These are phyloP conservation scores for Ophiobolus disseminans DNA, from an alignment of 2,329 filamentous ascomycete species.

Conservation along the genomic window DNA sequence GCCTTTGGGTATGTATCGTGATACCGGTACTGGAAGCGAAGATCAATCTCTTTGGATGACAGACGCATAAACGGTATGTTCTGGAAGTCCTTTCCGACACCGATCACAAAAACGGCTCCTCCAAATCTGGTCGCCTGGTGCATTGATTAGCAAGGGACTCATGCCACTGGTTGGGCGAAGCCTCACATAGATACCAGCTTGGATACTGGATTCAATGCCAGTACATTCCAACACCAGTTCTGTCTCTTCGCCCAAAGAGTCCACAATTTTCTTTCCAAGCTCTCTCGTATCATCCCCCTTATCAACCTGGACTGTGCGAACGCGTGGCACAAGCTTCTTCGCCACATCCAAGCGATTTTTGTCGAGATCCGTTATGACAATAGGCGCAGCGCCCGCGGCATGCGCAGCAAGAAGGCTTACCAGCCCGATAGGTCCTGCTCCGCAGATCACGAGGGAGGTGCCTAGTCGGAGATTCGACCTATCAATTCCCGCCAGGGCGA, in stretches of 20 bases:
- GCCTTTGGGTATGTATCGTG: conserved; percentile 52
- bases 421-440: conserved; percentile 20
- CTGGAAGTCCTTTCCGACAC: conserved; percentile 45
- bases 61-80: conserved; percentile 51
- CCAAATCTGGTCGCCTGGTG: conserved; percentile 45
- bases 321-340: conserved; percentile 45
- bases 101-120: conserved; percentile 48
- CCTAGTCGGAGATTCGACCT: conserved; percentile 9
- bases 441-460: conserved; percentile 11
- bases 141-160: conserved; percentile 19
- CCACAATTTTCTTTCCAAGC: conserved; percentile 45
- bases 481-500: conserved; percentile 10
- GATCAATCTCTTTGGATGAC: conserved; percentile 48
- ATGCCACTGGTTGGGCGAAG: not conserved
- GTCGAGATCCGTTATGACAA: conserved; percentile 55
- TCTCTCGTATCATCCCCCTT: conserved; percentile 47
- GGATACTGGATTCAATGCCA: conserved; percentile 41
- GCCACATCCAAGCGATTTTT: conserved; percentile 49
- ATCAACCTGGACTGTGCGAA: conserved; percentile 36
- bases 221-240: conserved; percentile 47
- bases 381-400: conserved; percentile 53
- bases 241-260: conserved; percentile 40
- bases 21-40: conserved; percentile 51
- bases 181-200: not conserved
- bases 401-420: conserved; percentile 24